Percentiles rank a stretch among this genome's conserved stretches.
These are phyloP conservation scores for Plectosphaerella sp. DNA, from an alignment of 2,329 filamentous ascomycete species.

Conservation along the genomic window DNA sequence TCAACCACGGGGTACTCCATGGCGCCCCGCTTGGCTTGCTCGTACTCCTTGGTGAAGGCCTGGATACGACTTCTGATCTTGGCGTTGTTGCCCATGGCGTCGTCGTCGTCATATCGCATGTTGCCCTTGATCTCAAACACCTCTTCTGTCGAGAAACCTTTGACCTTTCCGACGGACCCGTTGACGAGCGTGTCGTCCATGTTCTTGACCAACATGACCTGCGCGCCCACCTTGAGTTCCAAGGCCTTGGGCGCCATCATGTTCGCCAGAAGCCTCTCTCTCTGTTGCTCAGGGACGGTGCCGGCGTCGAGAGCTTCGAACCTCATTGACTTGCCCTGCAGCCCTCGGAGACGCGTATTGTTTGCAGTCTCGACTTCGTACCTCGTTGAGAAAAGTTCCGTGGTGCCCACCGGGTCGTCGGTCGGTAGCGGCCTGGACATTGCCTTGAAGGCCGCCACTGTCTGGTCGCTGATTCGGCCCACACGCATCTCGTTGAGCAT, in stretches of 20 bases:
- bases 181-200: constrained; percentile 93
- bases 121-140: constrained; percentile 28
- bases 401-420: constrained; percentile 62
- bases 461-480: constrained; percentile 72
- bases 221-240: constrained; percentile 82
- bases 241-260: constrained; percentile 89
- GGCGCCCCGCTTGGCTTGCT: constrained; percentile 28
- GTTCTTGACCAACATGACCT: constrained; percentile 99
- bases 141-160: constrained; percentile 62
- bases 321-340: constrained; percentile 63
- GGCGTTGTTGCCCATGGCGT: constrained; percentile 33
- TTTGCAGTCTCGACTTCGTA: constrained; percentile 88
- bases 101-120: constrained; percentile 35
- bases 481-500: constrained; percentile 99
- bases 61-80: constrained; percentile 50
- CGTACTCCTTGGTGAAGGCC: constrained; percentile 36
- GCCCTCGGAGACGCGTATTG: constrained; percentile 61
- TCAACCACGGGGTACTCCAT: constrained; percentile 76
- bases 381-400: constrained; percentile 90
- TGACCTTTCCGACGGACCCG: constrained; percentile 83
- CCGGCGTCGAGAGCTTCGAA: constrained; percentile 77
- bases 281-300: constrained; percentile 17
- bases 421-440: constrained; percentile 69
- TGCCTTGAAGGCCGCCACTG: constrained; percentile 70
- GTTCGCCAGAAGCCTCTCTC: constrained; percentile 76